A percentile compares a stretch with the other conserved stretches of the same genome.
Conservation (phyloP, 768 basidiomycete species). For the Lentinus brumalis region DNA sequence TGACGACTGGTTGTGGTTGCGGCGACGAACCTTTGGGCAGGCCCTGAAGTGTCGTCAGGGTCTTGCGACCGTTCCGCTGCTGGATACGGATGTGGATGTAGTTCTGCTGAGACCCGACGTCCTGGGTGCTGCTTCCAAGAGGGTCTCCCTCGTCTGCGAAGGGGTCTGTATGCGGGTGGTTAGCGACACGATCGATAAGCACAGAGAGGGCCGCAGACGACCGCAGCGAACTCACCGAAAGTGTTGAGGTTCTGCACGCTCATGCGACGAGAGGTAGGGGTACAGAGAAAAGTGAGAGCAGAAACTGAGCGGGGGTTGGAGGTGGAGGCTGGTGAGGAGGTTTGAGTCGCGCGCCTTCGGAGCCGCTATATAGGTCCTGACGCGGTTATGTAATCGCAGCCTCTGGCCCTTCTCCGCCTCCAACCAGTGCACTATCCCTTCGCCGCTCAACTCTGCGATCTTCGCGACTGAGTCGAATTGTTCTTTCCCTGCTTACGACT, state of each 20-base stretch:
- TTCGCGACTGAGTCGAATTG: conserved; percentile 3
- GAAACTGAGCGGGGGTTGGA: conserved; percentile 49
- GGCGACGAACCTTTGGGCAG: conserved; percentile 74
- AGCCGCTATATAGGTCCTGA: conserved; percentile 17
- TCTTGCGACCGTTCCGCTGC: conserved; percentile 99
- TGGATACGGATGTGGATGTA: conserved; percentile 97
- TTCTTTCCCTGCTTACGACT: neutral
- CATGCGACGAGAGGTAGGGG: conserved; percentile 66
- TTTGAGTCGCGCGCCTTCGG: conserved; percentile 17
- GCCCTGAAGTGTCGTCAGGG: conserved; percentile 95
- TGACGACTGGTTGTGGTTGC: neutral
- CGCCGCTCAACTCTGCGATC: neutral
- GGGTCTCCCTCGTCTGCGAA: conserved; percentile 93
- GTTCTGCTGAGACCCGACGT: conserved; percentile 80
- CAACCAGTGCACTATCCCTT: neutral
- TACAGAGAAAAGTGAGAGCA: conserved; percentile 29
- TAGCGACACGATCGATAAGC: conserved; percentile 24
- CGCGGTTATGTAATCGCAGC: conserved; percentile 25
- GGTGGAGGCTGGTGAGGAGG: conserved; percentile 17
- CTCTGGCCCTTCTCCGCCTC: conserved; percentile 5
- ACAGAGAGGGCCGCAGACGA: neutral
- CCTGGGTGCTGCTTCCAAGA: conserved; percentile 65
- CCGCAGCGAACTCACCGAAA: conserved; percentile 56
- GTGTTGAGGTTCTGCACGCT: conserved; percentile 90
- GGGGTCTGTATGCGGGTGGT: conserved; percentile 61